These are phyloP conservation scores for Xylaria nigripes DNA, from an alignment of 495 filamentous ascomycete genomes.

Conservation along the genomic window DNA sequence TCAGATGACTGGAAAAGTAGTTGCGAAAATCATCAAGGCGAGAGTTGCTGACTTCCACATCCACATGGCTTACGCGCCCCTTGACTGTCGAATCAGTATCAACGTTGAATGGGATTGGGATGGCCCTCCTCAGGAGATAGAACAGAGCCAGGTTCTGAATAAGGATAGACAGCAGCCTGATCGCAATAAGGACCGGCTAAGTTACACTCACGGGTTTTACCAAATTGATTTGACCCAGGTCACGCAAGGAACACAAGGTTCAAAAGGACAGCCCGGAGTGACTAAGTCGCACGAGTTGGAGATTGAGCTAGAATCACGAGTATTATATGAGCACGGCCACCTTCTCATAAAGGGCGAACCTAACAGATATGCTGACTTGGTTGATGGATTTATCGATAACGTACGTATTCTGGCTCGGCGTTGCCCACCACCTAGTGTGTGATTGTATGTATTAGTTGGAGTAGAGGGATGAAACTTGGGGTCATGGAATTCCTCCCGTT, in stretches of 20 bases:
- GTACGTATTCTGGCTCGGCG: constrained; percentile 56
- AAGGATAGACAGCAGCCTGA: constrained; percentile 46
- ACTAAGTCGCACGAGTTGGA: constrained; percentile 81
- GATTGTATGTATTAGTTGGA: not conserved
- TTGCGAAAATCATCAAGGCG: constrained; percentile 83
- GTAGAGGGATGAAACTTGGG: not conserved
- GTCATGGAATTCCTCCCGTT: not conserved
- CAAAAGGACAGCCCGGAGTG: constrained; percentile 9
- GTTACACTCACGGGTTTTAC: constrained; percentile 75
- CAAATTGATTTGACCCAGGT: constrained; percentile 90
- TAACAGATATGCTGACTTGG: constrained; percentile 63
- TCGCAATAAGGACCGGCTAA: constrained; percentile 79
- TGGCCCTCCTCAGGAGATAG: constrained; percentile 53
- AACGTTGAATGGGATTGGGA: constrained; percentile 83
- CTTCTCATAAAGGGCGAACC: constrained; percentile 48
- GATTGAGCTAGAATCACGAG: constrained; percentile 63
- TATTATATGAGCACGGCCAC: constrained; percentile 61
- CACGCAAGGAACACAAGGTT: constrained; percentile 15
- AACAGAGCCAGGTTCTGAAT: constrained; percentile 27
- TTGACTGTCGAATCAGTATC: constrained; percentile 84
- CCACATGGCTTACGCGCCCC: constrained; percentile 57
- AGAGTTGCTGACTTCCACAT: constrained; percentile 78
- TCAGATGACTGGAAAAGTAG: constrained; percentile 58
- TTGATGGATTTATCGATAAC: constrained; percentile 81
- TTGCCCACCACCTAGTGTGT: constrained; percentile 10